Conservation (phyloP, 2,329 filamentous ascomycete genomes). For the Trichoderma koningiopsis region DNA sequence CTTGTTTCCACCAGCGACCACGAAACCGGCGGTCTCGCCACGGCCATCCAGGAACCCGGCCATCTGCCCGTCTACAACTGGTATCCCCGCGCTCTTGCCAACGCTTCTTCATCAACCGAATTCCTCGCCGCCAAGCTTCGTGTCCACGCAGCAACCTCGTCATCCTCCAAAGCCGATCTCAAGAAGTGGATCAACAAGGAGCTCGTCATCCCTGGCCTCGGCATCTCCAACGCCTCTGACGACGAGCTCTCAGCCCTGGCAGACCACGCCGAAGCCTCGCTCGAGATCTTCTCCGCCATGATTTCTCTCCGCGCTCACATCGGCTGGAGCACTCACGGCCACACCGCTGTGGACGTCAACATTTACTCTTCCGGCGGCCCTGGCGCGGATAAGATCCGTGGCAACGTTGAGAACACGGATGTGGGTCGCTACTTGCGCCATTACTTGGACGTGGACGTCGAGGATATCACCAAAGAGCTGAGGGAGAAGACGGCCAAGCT, state of each 20-base stretch:
- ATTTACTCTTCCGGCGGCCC: slow-evolving; percentile 80
- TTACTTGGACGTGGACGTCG: slow-evolving; percentile 80
- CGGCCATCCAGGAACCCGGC: slow-evolving; percentile 67
- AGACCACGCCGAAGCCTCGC: slow-evolving; percentile 55
- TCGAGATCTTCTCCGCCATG: slow-evolving; percentile 74
- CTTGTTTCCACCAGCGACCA: slow-evolving; percentile 93
- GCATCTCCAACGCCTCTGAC: slow-evolving; percentile 71
- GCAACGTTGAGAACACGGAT: slow-evolving; percentile 95
- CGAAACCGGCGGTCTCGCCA: slow-evolving; percentile 87
- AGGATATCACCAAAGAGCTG: slow-evolving; percentile 75
- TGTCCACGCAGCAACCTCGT: slow-evolving; percentile 54
- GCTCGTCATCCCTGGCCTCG: slow-evolving; percentile 70
- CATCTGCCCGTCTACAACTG: slow-evolving; percentile 66
- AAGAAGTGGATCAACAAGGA: slow-evolving; percentile 67
- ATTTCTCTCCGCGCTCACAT: slow-evolving; percentile 85
- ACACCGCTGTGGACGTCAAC: slow-evolving; percentile 93
- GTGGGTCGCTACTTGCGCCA: slow-evolving; percentile 78
- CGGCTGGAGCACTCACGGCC: slow-evolving; percentile 93
- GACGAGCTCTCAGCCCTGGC: slow-evolving; percentile 71
- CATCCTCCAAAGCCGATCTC: slow-evolving; percentile 44
- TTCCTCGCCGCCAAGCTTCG: slow-evolving; percentile 66
- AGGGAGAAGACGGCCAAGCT: slow-evolving; percentile 51
- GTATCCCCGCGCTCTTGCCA: slow-evolving; percentile 78
- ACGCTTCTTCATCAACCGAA: slow-evolving; percentile 76
- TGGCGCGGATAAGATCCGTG: slow-evolving; percentile 64